These are phyloP conservation scores for Sugiyamaella floridensis DNA, from an alignment of 805 yeast species.

Conservation along the genomic window DNA sequence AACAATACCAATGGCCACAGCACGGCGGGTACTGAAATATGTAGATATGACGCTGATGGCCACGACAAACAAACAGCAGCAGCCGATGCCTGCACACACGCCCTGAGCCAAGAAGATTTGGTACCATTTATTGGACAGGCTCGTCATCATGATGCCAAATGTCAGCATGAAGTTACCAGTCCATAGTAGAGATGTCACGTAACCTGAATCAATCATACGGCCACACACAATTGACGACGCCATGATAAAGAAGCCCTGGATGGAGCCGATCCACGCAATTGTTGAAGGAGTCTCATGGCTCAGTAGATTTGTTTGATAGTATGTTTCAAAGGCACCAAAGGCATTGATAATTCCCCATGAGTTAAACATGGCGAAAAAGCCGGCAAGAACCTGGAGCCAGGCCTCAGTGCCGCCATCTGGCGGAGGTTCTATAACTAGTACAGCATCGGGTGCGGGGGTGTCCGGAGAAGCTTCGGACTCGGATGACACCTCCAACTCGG, in stretches of 20 bases:
- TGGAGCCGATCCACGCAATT: slow-evolving; percentile 32
- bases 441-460: background rate
- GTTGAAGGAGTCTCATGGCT: slow-evolving; percentile 25
- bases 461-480: too few relatives aligned
- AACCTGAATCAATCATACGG: slow-evolving; percentile 27
- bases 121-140: slow-evolving; percentile 35
- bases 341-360: slow-evolving; percentile 23
- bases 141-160: slow-evolving; percentile 29
- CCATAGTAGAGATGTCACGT: slow-evolving; percentile 15
- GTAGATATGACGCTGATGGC: slow-evolving; percentile 40
- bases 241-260: slow-evolving; percentile 27
- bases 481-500: too few relatives aligned
- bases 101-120: slow-evolving; percentile 51
- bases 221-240: slow-evolving; percentile 25
- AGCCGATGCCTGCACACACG: slow-evolving; percentile 41
- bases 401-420: slow-evolving; percentile 20
- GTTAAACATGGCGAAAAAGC: slow-evolving; percentile 17
- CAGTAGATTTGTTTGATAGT: slow-evolving; percentile 23
- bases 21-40: slow-evolving; percentile 39
- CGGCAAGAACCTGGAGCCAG: slow-evolving; percentile 20
- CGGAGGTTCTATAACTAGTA: slow-evolving; percentile 8
- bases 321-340: slow-evolving; percentile 27
- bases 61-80: slow-evolving; percentile 38
- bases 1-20: slow-evolving; percentile 39
- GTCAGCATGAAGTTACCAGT: slow-evolving; percentile 24